Conservation (phyloP, 192 early-diverging fungal species). For the Coemansia sp. region DNA sequence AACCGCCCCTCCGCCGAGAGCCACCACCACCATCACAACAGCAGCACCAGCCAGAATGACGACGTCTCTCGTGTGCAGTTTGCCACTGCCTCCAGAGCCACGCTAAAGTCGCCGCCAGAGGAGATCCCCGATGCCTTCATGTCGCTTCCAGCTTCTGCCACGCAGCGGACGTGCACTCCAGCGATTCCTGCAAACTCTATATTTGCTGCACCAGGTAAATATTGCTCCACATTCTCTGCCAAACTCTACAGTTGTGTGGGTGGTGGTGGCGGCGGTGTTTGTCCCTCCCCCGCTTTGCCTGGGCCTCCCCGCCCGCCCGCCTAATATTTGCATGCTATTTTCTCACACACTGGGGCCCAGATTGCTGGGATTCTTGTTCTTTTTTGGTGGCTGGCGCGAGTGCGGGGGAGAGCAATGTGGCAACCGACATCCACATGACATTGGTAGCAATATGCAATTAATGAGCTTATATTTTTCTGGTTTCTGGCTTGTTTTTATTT, state of each 20-base stretch:
- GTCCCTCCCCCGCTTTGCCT: not conserved
- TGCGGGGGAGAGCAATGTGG: not conserved
- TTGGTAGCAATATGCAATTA: not conserved
- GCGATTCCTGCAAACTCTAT: slow-evolving; percentile 15
- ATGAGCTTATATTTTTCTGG: not conserved
- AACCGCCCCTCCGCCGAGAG: slow-evolving; percentile 17
- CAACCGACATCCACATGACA: not conserved
- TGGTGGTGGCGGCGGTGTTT: not conserved
- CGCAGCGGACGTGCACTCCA: slow-evolving; percentile 14
- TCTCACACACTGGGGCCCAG: not conserved
- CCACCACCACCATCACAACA: no score
- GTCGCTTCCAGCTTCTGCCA: slow-evolving; percentile 24
- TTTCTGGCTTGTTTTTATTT: not conserved
- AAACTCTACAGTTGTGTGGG: not conserved
- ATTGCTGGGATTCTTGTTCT: not conserved
- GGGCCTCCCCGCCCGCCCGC: not conserved
- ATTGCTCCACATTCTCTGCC: not conserved
- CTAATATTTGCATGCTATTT: not conserved
- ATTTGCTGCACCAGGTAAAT: slow-evolving; percentile 24
- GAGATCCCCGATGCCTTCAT: slow-evolving; percentile 17
- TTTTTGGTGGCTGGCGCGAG: not conserved
- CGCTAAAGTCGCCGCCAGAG: slow-evolving; percentile 6
- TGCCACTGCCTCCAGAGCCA: slow-evolving; percentile 16
- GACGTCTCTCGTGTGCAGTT: slow-evolving; percentile 16
- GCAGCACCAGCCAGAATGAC: not conserved